Percentiles rank a stretch among this genome's conserved stretches.
Evolutionary conservation across 305 asterid genomes (phyloP).

Genomic region (Rubia tinctorum): DNA sequence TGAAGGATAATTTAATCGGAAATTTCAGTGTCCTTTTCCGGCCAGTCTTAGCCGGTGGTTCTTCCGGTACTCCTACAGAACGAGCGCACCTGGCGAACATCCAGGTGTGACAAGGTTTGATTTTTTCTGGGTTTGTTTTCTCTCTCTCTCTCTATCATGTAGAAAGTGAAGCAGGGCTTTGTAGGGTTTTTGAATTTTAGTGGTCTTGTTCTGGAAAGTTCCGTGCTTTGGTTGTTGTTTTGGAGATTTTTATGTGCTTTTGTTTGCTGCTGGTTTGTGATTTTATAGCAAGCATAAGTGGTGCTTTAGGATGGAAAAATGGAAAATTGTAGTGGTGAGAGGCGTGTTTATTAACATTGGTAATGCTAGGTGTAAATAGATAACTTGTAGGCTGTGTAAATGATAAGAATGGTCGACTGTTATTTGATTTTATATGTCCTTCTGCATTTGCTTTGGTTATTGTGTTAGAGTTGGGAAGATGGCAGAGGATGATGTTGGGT

Average conservation of each 20-base stretch:
- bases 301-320: not conserved
- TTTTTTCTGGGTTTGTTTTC: not conserved
- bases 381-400: not conserved
- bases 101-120: conserved; percentile 1
- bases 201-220: not conserved
- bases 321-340: not conserved
- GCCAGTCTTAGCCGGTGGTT: not conserved
- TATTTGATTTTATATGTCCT: not conserved
- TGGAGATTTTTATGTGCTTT: not conserved
- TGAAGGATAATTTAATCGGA: not conserved
- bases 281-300: not conserved
- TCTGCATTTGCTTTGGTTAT: conserved; percentile 3
- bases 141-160: not conserved
- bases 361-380: not conserved
- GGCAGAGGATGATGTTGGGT: not conserved
- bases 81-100: not conserved
- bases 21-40: not conserved
- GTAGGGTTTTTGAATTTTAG: conserved; percentile 7
- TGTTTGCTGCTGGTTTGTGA: conserved; percentile 1
- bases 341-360: not conserved
- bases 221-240: not conserved
- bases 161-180: not conserved
- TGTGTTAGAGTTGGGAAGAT: not conserved
- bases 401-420: not conserved
- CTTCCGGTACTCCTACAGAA: not conserved